Base-by-base conservation (phyloP, 768 basidiomycete species). In the Hortiboletus flavorubellus region DNA sequence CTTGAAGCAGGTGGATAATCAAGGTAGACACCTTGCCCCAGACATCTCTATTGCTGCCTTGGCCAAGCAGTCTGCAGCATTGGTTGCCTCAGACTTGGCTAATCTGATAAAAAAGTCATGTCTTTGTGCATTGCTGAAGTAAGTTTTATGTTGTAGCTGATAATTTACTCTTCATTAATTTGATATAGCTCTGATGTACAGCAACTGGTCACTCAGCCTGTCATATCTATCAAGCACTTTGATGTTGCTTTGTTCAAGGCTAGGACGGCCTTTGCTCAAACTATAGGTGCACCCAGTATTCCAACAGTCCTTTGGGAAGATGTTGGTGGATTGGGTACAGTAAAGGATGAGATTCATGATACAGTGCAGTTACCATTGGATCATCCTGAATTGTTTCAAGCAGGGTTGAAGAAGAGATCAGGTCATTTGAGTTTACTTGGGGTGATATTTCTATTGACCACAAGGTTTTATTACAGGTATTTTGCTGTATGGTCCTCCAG, bases 291-390 rank as follows among this genome's bases (percentile, higher is more conserved):
- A 26, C 97, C 97, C 0, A 94, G 89, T 61, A 99, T 99, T 35
- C 97, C 97, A 1, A 88, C 80, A 59, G 94, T 99, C 1, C 81
- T 88, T 0, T 99, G 97, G 97, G 93, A 98, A 69, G 97, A 99
- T 68, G 89, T 99, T 12, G 97, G 97, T 29, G 97, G 97, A 5
- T 75, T 99, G 11, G 86, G 84, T 3, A 74, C 78, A 56, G 92
- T 97, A 54, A 98, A 98, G 68, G 72, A 82, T 37, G 96, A 98
- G 62, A 98, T 99, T 51, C 74, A 98, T 55, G 96, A 99, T 64
- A 99, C 95, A 18, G 91, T 98, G 42, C 93, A 97, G 65, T 76
- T 98, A 4, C 95, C 95, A 1, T 72, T 98, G 18, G 89, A 94
- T 45, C 84, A 90, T 67, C 93, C 94, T 8, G 93, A 97, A 59